phyloP scores from a whole-genome alignment of 2,329 filamentous ascomycete genomes.

The Gyromitra esculenta region DNA sequence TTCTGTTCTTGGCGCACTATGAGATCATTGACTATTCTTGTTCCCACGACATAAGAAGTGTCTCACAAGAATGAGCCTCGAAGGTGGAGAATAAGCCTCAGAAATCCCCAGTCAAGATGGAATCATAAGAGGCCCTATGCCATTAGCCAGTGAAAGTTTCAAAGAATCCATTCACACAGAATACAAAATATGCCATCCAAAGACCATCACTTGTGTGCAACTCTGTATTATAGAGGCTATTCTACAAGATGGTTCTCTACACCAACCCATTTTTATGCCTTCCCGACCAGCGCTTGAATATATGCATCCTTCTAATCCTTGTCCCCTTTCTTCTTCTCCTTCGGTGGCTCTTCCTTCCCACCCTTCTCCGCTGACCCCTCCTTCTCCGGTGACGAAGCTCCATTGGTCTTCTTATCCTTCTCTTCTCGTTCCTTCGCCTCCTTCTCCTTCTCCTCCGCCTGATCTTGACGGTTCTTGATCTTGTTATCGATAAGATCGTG shows the following conservation, averaged over 20 bases:
- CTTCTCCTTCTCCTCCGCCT: slow-evolving; percentile 89
- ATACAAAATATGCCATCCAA: slow-evolving; percentile 18
- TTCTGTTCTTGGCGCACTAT: slow-evolving; percentile 40
- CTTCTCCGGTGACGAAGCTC: slow-evolving; percentile 62
- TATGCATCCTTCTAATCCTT: slow-evolving; percentile 61
- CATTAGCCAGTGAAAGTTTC: slow-evolving; percentile 34
- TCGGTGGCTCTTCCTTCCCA: slow-evolving; percentile 65
- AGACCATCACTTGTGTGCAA: slow-evolving; percentile 14
- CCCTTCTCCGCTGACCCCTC: slow-evolving; percentile 69
- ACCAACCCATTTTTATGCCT: slow-evolving; percentile 45
- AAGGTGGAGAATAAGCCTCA: slow-evolving; percentile 1
- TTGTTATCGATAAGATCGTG: slow-evolving; percentile 99
- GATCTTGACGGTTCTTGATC: slow-evolving; percentile 97
- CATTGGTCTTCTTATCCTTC: slow-evolving; percentile 72
- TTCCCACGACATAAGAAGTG: slow-evolving; percentile 13
- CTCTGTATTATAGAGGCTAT: slow-evolving; percentile 52
- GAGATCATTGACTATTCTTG: slow-evolving; percentile 47
- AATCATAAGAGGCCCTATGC: neutral
- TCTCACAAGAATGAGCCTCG: neutral
- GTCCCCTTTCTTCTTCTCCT: slow-evolving; percentile 68
- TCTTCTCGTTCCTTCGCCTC: slow-evolving; percentile 71
- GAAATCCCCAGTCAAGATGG: neutral
- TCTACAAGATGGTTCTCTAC: slow-evolving; percentile 51
- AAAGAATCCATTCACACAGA: slow-evolving; percentile 22
- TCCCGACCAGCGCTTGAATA: slow-evolving; percentile 52